Percentiles rank a stretch among this genome's conserved stretches.
These are phyloP conservation scores for Plasmodium falciparum DNA, from an alignment of 169 alveolate genomes.

Conservation along the genomic window DNA sequence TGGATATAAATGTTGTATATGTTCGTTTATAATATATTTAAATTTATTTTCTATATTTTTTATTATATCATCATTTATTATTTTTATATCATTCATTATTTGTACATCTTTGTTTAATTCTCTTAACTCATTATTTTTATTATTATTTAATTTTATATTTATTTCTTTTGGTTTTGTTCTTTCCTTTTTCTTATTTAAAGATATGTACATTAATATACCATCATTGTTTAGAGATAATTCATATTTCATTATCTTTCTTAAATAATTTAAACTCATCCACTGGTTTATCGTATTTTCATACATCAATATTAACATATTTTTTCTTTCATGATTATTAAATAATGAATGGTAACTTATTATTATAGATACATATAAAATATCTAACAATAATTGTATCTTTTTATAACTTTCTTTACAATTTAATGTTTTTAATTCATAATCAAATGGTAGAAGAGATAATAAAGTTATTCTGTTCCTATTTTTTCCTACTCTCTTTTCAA, in stretches of 20 bases:
- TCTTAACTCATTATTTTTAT: too few species aligned
- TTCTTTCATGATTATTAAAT: conserved; percentile 8
- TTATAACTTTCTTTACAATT: conserved; percentile 16
- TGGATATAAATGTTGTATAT: conserved; percentile 22
- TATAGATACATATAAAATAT: conserved; percentile 50
- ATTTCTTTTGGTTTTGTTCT: neutral
- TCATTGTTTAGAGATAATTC: conserved; percentile 34
- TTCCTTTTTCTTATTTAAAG: conserved; percentile 25
- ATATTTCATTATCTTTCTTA: conserved; percentile 59
- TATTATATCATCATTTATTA: conserved; percentile 19
- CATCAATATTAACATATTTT: conserved; percentile 27
- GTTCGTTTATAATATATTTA: conserved; percentile 7
- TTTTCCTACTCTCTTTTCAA: conserved; percentile 17
- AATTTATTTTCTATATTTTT: conserved; percentile 8
- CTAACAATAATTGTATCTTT: conserved; percentile 35
- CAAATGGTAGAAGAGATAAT: conserved; percentile 40
- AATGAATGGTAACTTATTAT: conserved; percentile 20
- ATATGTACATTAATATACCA: conserved; percentile 31
- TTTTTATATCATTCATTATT: neutral
- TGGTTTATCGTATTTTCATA: conserved; percentile 57
- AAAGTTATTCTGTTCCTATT: conserved; percentile 18
- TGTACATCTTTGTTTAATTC: too few species aligned
- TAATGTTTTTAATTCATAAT: neutral
- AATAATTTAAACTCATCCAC: conserved; percentile 54
- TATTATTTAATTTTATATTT: neutral